Evolutionary conservation across 1,284 basidiomycete species (phyloP), one percentile per base, ranked within the genome.

Genomic region (Phenoliferia sp.): DNA sequence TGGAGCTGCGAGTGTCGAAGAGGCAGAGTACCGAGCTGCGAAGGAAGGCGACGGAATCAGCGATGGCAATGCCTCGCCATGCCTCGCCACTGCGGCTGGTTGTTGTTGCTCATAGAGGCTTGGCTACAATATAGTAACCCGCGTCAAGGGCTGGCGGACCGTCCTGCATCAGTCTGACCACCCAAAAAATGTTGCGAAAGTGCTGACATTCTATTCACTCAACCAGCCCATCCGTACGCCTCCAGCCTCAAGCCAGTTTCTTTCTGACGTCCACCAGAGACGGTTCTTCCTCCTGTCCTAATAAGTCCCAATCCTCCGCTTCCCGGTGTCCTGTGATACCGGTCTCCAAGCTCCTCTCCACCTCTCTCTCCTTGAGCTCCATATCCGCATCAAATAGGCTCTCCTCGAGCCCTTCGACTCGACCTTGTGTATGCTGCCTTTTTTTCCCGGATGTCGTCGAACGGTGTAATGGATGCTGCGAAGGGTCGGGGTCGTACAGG

Each of bases 291-390:
- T 55, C 44, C 29, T 29, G 34, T 9, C 57, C 59, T 26, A 86
- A 85, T 84, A 84, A 81, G 68, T 75, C 84, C 44, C 77, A 79
- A 12, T 81, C 2, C 76, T 84, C 54, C 70, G 67, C n/a, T 74
- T 82, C n/a, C 65, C 85, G 3, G 52, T 66, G 6, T 83, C 85
- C 71, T 69, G 87, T 12, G 75, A 77, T 44, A 5, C 77, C 36
- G 80, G 81, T 0, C 39, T 86, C 15, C 69, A 78, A 15, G 61
- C 79, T 34, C 84, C 82, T 1, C 74, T 85, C n/a, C 61, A 80
- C 36, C 86, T 85, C 0, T 85, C 86, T 1, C 55, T 86, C n/a
- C 70, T 69, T 9, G 80, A 79, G 1, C 70, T 88, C 55, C 72
- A 80, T 33, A 62, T 68, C 0, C 74, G 88, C 4, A 72, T 87